Base-by-base conservation (phyloP, 805 yeast genomes). In the Saturnispora bothae region DNA sequence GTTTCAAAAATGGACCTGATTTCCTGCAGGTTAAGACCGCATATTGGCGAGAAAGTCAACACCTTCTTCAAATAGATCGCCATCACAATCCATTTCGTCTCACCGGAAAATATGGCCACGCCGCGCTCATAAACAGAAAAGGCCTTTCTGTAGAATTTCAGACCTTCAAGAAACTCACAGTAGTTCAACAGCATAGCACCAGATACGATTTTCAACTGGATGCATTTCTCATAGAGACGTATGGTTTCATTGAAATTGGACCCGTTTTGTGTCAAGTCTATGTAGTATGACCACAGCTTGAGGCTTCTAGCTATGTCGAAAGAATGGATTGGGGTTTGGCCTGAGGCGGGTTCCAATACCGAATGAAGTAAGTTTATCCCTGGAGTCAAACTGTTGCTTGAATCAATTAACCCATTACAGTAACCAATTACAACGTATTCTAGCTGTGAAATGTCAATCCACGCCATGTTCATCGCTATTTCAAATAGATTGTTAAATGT, bases 1-100 rank as follows among this genome's bases (percentile, higher is more conserved):
- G 75, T 73, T 34, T 84, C 95, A 59, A 83, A 86, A 13, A 81
- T 50, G 41, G 83, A 94, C 27, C 95, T 61, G 5, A 82, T 57
- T 43, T 30, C 33, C 18, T 18, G 23, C 6, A 12, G 4, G 9
- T 13, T 17, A 12, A 30, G 18, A 4, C 14, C 23, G 4, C 21
- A 17, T 12, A 18, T 18, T 12, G 9, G 20, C 6, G 6, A 18
- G 18, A 12, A 5, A 16, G 4, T 17, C 10, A 30, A 8, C 5
- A 74, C 68, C 39, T 71, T 74, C 0, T 68, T 56, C 23, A 86
- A 52, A 53, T 85, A 88, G 8, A 70, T 60, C 38, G 69, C 72
- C 88, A 89, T 84, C 14, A 86, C 64, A 47, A 83, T 83, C 48
- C 68, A 76, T 31, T 69, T 73, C 3, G 71, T 65, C 1, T 84